Evolutionary conservation across 2,329 filamentous ascomycete species (phyloP), one percentile per base, ranked within the genome.

Genomic region (Xylaria sp.): DNA sequence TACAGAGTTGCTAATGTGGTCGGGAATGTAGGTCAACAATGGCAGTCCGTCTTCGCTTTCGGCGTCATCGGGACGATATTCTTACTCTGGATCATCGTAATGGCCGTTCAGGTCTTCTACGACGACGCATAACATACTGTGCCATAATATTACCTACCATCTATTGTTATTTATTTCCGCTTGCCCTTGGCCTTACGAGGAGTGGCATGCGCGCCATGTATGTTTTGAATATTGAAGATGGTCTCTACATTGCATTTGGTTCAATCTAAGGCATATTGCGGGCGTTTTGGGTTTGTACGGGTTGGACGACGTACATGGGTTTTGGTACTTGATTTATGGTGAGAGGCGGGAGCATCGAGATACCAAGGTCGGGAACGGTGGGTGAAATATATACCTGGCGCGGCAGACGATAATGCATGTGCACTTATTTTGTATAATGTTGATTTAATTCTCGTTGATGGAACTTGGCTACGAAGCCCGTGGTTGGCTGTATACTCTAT

Each of bases 11-110:
- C 23, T 25, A 25, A 25, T 3, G 23, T 2, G 23, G 23, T 25
- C n/a, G n/a, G n/a, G n/a, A n/a, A n/a, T n/a, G 3, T 58, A 88
- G 86, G 87, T 77, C 87, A 89, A 79, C 84, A 84, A 52, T 91
- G 90, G 90, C 86, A 89, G 74, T 84, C 90, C 1, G 87, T 88
- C 1, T 92, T 91, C 78, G 85, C 88, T 0, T 89, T 91, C 77
- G 84, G 84, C 20, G 78, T 92, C 28, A 85, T 89, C 1, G 89
- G 89, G 0, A 81, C 80, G 20, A 80, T 90, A 0, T 91, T 91
- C 72, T 77, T 90, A 68, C 76, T 91, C n/a, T 91, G 89, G 89
- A 88, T 91, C 75, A 90, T 91, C 84, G 82, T 90, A 70, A 90
- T 91, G 86, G 86, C 88, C 12, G 88, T 89, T 73, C 88, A 90